A percentile compares a stretch with the other conserved stretches of the same genome.
Conservation (phyloP, 2,329 filamentous ascomycete species). For the Purpureocillium takamizusanense region DNA sequence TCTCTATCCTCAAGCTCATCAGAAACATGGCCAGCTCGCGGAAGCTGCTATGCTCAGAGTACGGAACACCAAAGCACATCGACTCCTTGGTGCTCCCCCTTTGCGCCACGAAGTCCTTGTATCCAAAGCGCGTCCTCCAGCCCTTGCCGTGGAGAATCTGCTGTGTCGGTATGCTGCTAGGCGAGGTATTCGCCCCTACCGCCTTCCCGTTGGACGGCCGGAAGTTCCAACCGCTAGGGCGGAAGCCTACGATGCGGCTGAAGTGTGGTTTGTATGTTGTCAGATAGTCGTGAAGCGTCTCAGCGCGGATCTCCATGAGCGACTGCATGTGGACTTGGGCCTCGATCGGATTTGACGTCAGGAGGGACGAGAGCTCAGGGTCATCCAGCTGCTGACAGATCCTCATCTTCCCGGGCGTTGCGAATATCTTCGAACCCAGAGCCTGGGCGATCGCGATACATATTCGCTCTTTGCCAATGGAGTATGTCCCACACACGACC, state of each 20-base stretch:
- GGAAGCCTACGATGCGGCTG: constrained; percentile 78
- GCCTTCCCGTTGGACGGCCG: constrained; percentile 50
- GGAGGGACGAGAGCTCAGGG: constrained; percentile 63
- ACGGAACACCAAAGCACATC: constrained; percentile 88
- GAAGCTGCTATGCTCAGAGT: constrained; percentile 93
- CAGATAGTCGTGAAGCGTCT: constrained; percentile 86
- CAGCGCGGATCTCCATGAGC: constrained; percentile 84
- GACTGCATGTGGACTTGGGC: constrained; percentile 98
- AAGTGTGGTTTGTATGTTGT: constrained; percentile 73
- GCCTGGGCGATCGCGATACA: constrained; percentile 87
- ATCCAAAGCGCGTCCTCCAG: constrained; percentile 69
- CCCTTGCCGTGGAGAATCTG: constrained; percentile 47
- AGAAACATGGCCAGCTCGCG: constrained; percentile 90
- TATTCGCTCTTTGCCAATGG: constrained; percentile 94
- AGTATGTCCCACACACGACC: constrained; percentile 92
- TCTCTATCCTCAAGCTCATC: constrained; percentile 77
- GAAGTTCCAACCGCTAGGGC: constrained; percentile 93
- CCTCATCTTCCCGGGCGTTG: constrained; percentile 70
- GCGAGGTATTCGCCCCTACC: constrained; percentile 45
- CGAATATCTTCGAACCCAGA: constrained; percentile 81
- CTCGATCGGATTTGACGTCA: constrained; percentile 72
- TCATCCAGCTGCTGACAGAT: constrained; percentile 83
- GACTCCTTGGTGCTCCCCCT: constrained; percentile 74
- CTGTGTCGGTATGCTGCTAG: constrained; percentile 38
- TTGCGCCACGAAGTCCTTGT: constrained; percentile 67